phyloP scores from a whole-genome alignment of 2,329 filamentous ascomycete genomes.

The Colletotrichum musicola region DNA sequence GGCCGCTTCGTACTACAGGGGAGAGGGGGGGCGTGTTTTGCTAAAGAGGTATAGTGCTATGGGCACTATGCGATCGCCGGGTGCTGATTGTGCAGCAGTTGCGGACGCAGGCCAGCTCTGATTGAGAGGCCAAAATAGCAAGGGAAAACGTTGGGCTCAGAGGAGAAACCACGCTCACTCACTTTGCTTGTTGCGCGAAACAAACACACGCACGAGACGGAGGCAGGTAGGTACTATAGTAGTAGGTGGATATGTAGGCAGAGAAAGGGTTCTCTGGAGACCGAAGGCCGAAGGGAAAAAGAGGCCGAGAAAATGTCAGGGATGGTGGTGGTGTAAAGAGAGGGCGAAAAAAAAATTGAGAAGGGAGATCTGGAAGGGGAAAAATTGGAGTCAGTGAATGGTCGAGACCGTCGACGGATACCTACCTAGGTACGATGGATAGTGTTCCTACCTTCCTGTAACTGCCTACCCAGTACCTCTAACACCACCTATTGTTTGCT shows the following conservation, averaged over 20 bases:
- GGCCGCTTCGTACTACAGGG: constrained; percentile 38
- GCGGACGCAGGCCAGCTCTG: constrained; percentile 7
- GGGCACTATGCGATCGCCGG: constrained; percentile 38
- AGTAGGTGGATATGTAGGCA: neutral
- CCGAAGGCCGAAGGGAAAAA: neutral
- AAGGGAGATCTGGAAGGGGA: constrained; percentile 33
- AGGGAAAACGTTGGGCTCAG: neutral
- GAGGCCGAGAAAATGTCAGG: constrained; percentile 26
- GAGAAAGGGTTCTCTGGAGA: constrained; percentile 8
- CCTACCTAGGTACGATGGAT: neutral
- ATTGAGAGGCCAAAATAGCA: neutral
- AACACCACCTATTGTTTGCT: no score
- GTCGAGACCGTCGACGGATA: constrained; percentile 18
- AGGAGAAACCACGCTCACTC: no score
- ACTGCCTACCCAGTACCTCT: no score
- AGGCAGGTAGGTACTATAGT: neutral
- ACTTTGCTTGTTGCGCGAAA: no score
- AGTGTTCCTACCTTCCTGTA: neutral
- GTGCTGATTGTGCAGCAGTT: constrained; percentile 30
- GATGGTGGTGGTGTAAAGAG: constrained; percentile 31
- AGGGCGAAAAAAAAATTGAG: constrained; percentile 27
- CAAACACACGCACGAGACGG: no score
- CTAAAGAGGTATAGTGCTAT: constrained; percentile 40
- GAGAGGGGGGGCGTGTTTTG: constrained; percentile 8
- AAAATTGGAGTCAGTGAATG: constrained; percentile 35